These are phyloP conservation scores for Ganoderma leucocontextum DNA, from an alignment of 1,284 basidiomycete species.

Conservation along the genomic window DNA sequence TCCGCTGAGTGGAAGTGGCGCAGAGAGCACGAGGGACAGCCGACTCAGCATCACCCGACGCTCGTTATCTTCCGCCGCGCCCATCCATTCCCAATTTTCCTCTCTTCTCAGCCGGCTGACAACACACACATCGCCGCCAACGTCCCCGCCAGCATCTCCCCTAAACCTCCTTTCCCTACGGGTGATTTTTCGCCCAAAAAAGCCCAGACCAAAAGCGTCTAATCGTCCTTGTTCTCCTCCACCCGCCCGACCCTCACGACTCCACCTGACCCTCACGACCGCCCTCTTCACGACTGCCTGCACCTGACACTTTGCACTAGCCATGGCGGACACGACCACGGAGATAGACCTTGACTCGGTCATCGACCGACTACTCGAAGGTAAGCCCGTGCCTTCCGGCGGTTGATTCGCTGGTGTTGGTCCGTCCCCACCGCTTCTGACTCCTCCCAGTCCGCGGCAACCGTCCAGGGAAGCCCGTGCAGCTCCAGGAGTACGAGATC, in stretches of 20 bases:
- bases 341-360: slow-evolving; percentile 98
- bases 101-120: slow-evolving; percentile 43
- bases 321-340: slow-evolving; percentile 72
- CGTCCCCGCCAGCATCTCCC: slow-evolving; percentile 22
- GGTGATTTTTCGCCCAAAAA: slow-evolving; percentile 30
- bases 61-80: slow-evolving; percentile 44
- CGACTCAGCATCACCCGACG: slow-evolving; percentile 38
- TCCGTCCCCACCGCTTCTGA: slow-evolving; percentile 27
- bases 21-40: slow-evolving; percentile 30
- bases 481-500: slow-evolving; percentile 96
- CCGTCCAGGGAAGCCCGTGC: slow-evolving; percentile 93
- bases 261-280: slow-evolving; percentile 36
- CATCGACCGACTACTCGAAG: slow-evolving; percentile 96
- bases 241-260: slow-evolving; percentile 39
- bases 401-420: slow-evolving; percentile 31
- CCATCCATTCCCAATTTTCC: slow-evolving; percentile 43
- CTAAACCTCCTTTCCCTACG: slow-evolving; percentile 13
- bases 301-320: slow-evolving; percentile 33
- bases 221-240: slow-evolving; percentile 37
- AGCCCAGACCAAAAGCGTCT: slow-evolving; percentile 31
- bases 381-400: slow-evolving; percentile 58
- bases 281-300: slow-evolving; percentile 36
- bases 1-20: slow-evolving; percentile 36
- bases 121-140: slow-evolving; percentile 29
- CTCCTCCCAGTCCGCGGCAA: slow-evolving; percentile 82